Evolutionary conservation across 805 yeast species (phyloP), one percentile per base, ranked within the genome.

Genomic region (Wickerhamomyces tratensis): DNA sequence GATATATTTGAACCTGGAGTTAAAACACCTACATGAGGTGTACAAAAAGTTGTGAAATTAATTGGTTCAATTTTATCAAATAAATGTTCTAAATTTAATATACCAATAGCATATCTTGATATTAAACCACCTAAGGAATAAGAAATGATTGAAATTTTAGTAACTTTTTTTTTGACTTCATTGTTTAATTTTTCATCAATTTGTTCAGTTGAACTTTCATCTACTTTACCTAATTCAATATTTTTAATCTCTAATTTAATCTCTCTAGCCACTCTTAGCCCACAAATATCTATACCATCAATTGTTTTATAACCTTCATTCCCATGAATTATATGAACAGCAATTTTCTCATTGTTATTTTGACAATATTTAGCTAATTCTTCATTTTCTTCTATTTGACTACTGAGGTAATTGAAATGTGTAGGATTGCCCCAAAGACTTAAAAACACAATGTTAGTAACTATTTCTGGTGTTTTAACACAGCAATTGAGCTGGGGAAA

Each of bases 261-360:
- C 59, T 87, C 95, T 41, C 72, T 72, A 1, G 83, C 78, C 7
- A 85, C 82, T 25, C 94, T 66, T 40, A 77, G 68, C 2, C 95
- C 95, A 54, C 93, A 86, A 27, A 86, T 77, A 49, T 86, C 95
- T 25, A 86, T 77, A 2, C 96, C 96, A 55, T 87, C 96, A 51
- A 86, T 81, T 3, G 95, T 87, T 53, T 75, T 74, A 56, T 77
- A 84, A 7, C 89, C 91, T 43, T 56, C 61, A 33, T 55, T 58
- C 20, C 45, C 53, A 39, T 46, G 50, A 15, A 51, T 50, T 37
- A 45, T 52, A 41, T 40, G 56, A 20, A 48, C 51, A 7, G 54
- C 50, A 10, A 50, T 43, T 35, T 43, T 34, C 15, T 43, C 50
- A 42, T 44, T 48, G 15, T 20, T 20, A 20, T 20, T 20, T 40